Evolutionary conservation across 257 asterid genomes (phyloP).

Genomic region (Cruciata laevipes): DNA sequence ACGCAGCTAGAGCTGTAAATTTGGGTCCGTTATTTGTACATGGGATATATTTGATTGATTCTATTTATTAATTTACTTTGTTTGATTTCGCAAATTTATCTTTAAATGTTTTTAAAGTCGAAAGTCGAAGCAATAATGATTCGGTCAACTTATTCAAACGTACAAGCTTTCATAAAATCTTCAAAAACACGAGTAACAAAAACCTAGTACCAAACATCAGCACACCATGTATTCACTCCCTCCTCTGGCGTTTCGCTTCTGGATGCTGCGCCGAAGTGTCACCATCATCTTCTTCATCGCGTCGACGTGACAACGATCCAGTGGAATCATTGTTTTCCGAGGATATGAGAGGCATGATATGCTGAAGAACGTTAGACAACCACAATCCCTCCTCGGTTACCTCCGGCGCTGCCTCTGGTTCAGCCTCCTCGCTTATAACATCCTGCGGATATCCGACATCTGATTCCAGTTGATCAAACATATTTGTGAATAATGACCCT

Average conservation of each 20-base stretch:
- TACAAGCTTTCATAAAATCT: too few relatives aligned
- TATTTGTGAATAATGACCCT: too few relatives aligned
- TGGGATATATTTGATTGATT: too few relatives aligned
- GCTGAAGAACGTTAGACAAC: constrained; percentile 60
- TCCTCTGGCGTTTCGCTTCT: constrained; percentile 48
- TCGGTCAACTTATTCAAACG: too few relatives aligned
- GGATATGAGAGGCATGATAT: constrained; percentile 68
- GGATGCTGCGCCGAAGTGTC: constrained; percentile 15
- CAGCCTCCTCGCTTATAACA: constrained; percentile 21
- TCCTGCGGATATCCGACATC: constrained; percentile 33
- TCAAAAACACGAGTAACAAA: too few relatives aligned
- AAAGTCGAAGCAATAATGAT: too few relatives aligned
- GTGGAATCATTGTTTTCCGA: constrained; percentile 23
- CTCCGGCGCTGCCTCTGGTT: constrained; percentile 28
- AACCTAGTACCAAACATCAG: too few relatives aligned
- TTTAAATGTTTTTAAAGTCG: too few relatives aligned
- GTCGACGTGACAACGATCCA: constrained; percentile 22
- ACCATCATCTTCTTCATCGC: not conserved
- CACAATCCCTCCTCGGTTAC: constrained; percentile 52
- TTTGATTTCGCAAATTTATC: too few relatives aligned
- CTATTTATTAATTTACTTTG: too few relatives aligned
- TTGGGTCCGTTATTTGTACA: too few relatives aligned
- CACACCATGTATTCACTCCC: not conserved
- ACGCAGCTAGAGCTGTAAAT: too few relatives aligned
- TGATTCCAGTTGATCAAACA: not conserved